phyloP scores from a whole-genome alignment of 2,329 filamentous ascomycete species.

The Claviceps digitariae region DNA sequence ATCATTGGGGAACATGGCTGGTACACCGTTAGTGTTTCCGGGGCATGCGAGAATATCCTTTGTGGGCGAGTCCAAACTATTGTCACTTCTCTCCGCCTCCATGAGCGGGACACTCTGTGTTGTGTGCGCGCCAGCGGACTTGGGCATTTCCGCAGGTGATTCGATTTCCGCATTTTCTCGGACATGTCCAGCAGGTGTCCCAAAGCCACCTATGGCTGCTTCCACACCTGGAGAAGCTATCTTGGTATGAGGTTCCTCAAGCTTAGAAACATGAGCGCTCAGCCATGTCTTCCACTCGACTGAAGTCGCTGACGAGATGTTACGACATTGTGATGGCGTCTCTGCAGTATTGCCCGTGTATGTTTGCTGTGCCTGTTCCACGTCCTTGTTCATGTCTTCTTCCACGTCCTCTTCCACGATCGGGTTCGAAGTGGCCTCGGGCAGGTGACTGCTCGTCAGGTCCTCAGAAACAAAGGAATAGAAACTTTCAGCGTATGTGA shows the following conservation, averaged over 20 bases:
- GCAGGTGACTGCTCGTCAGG: conserved; percentile 4
- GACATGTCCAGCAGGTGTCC: conserved; percentile 25
- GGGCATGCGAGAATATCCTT: neutral
- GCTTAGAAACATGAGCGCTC: conserved; percentile 35
- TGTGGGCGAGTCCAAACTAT: neutral
- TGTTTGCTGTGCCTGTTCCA: neutral
- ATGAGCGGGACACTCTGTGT: neutral
- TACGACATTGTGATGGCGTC: conserved; percentile 17
- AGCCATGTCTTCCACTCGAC: conserved; percentile 43
- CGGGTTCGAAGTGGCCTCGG: neutral
- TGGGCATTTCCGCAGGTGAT: conserved; percentile 11
- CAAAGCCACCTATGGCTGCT: neutral
- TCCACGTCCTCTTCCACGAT: neutral
- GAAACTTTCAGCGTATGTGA: conserved; percentile 32
- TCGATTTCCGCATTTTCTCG: conserved; percentile 38
- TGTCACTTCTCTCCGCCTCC: neutral
- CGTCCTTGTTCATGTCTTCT: neutral
- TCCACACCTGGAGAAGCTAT: neutral
- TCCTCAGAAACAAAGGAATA: conserved; percentile 27
- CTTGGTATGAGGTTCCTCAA: conserved; percentile 20
- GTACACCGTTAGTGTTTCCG: neutral
- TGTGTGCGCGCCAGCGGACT: neutral
- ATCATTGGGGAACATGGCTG: neutral
- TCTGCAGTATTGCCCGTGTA: neutral
- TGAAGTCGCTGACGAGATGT: conserved; percentile 30